Base-by-base conservation (phyloP, 768 basidiomycete species). In the Trametes cinnabarina region DNA sequence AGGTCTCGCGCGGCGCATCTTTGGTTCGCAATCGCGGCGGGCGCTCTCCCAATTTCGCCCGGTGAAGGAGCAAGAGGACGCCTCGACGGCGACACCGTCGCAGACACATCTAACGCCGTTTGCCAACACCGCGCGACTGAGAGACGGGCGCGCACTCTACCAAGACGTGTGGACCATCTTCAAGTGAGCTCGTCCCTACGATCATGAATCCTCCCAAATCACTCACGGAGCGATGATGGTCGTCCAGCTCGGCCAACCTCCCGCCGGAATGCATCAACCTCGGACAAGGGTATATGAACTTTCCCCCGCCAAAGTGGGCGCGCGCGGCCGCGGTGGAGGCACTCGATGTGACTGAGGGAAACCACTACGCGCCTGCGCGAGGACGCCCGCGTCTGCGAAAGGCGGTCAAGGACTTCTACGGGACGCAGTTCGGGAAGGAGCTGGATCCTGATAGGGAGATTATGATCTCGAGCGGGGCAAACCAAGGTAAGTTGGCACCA, bases 201-300 rank as follows among this genome's bases (percentile, higher is more conserved):
- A 32, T 17, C 7, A 4, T 39, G 15, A 39, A 8, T 10, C 37
- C 37, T 34, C 14, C 34, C 14, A 20, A 19, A 11, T 12, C 23
- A n/a, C n/a, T n/a, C n/a, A n/a, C n/a, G n/a, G n/a, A n/a, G n/a
- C n/a, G n/a, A n/a, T n/a, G n/a, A 32, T 7, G 1, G 0, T 32
- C 2, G 30, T 2, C 4, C 69, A 97, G 93, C 68, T 92, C 82
- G 39, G 87, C 80, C 37, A 96, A 96, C 67, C 80, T 98, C 58
- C 95, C 95, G 0, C 60, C 82, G 10, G 91, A 97, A 69, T 92
- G 92, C 63, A 90, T 98, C 70, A 98, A 98, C 74, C 86, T 98
- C 40, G 96, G 96, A 7, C 95, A 84, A 61, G 71, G 72, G 2
- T 94, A 93, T 73, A 95, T 95, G 92, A 94, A 93, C 77, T 95